Evolutionary conservation across 2,329 filamentous ascomycete genomes (phyloP), one percentile per base, ranked within the genome.

Genomic region (Pseudogymnoascus sp.): DNA sequence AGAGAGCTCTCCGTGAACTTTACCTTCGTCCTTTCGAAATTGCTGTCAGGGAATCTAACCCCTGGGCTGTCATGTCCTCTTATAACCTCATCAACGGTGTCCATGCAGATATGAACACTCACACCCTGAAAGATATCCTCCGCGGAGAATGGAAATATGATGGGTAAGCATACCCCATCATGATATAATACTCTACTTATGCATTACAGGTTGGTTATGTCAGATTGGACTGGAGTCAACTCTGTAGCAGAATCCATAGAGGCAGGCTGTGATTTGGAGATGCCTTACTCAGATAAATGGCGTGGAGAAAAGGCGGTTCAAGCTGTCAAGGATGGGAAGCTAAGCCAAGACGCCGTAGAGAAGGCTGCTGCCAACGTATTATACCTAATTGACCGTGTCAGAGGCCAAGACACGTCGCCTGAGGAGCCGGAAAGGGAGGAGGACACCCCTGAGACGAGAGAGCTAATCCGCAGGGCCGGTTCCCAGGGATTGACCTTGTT

Each of bases 21-120:
- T 91, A 90, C 67, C 81, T 91, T n/a, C 84, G 86, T 53, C 88
- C 88, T 0, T 91, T 91, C 67, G 87, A 90, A 75, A 89, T 90
- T 70, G 87, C 87, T 0, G 78, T 90, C 40, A 79, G 86, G 50
- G 85, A 89, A 67, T 84, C 86, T 12, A 85, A 88, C 63, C 86
- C 87, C 2, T 88, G 86, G 85, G 85, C 85, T 4, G 73, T 89
- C 50, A 89, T 89, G 87, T 82, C 83, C 4, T 85, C 85, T 1
- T 89, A 89, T 70, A 89, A 89, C 68, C 76, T 87, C 31, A 75
- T 89, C 67, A 89, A 89, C 70, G 86, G 86, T 4, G 73, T 82
- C 4, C 84, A 87, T 67, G 81, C 82, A 18, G 83, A 84, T 66
- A 81, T 84, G 78, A 83, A 86, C 67, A 74, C 72, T 12, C 77